These are phyloP conservation scores for Cornus kousa DNA, from an alignment of 148 eudicot species.

Conservation along the genomic window DNA sequence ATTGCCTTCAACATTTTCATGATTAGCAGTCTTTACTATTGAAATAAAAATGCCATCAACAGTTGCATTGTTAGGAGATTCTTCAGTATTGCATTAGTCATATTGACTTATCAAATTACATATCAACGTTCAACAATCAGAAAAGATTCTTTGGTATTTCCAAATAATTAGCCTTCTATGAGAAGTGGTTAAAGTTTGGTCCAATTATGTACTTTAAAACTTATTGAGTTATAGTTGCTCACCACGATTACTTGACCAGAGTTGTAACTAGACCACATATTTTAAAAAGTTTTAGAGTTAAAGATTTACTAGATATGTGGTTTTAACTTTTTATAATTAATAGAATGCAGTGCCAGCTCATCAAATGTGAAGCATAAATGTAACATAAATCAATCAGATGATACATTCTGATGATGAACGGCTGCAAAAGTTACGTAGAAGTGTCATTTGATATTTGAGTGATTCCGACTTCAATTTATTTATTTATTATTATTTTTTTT, in stretches of 20 bases:
- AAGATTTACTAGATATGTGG: background rate
- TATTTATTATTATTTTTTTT: too few species aligned
- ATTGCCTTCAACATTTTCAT: too few species aligned
- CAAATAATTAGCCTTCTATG: background rate
- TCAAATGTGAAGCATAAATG: background rate
- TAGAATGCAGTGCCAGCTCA: background rate
- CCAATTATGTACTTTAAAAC: background rate
- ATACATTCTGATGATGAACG: background rate
- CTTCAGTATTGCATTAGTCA: background rate
- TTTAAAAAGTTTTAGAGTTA: background rate
- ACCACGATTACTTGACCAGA: background rate
- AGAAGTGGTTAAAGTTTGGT: background rate
- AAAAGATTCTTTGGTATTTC: background rate
- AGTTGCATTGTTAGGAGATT: background rate
- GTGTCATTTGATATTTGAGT: background rate
- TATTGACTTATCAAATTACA: background rate
- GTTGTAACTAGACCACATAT: background rate
- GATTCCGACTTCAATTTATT: background rate
- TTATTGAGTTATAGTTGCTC: background rate
- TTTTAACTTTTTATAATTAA: too few species aligned
- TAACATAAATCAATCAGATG: too few species aligned
- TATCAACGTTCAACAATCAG: background rate
- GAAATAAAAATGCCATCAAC: too few species aligned
- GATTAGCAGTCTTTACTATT: background rate
- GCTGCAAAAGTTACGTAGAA: background rate